Conservation (phyloP, 176 grass and related monocot species). For the Rhynchospora tenuis region DNA sequence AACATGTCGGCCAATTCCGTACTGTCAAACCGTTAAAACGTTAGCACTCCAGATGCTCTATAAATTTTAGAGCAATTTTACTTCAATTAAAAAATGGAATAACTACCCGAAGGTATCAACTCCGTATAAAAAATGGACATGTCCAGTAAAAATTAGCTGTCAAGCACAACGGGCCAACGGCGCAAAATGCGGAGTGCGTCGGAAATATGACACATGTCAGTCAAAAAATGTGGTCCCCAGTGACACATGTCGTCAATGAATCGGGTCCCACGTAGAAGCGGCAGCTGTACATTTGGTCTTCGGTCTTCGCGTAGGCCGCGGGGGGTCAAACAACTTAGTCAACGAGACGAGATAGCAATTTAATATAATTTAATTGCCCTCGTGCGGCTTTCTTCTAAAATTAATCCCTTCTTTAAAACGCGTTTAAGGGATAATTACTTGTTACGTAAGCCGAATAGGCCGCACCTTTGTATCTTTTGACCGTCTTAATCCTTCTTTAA, state of each 20-base stretch:
- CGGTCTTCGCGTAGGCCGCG: constrained; percentile 19
- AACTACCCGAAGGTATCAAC: neutral
- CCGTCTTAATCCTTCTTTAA: neutral
- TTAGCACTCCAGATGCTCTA: neutral
- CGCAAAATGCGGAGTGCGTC: constrained; percentile 15
- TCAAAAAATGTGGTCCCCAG: neutral
- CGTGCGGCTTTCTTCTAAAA: neutral
- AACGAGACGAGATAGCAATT: neutral
- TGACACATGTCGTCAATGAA: neutral
- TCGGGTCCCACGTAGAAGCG: neutral
- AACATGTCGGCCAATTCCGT: too few species aligned
- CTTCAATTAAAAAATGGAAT: too few species aligned
- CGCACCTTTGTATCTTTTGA: neutral
- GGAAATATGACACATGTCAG: neutral
- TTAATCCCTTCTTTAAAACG: neutral
- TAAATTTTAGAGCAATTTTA: too few species aligned
- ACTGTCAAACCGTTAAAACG: too few species aligned
- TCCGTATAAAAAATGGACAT: neutral
- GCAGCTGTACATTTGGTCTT: constrained; percentile 1
- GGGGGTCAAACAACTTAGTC: neutral
- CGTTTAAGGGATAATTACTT: constrained; percentile 11
- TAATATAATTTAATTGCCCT: neutral
- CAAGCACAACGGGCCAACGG: constrained; percentile 8
- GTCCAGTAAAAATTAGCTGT: neutral
- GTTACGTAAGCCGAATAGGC: neutral